Conservation (phyloP, 495 filamentous ascomycete species). For the Parathielavia hyrcaniae region DNA sequence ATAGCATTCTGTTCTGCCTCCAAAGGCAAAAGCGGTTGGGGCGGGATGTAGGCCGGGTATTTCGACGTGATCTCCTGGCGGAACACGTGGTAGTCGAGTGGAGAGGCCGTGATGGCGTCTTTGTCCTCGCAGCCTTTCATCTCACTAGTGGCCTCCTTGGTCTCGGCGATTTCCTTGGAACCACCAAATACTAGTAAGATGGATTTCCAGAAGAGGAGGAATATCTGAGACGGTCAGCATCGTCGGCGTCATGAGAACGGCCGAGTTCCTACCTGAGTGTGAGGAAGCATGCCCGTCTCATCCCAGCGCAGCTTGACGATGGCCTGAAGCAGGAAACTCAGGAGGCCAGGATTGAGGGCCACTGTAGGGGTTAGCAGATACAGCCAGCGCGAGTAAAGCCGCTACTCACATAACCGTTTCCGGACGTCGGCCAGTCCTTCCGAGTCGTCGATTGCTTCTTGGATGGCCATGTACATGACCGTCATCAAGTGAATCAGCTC, state of each 20-base stretch:
- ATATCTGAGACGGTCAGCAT: slow-evolving; percentile 42
- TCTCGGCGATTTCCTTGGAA: slow-evolving; percentile 58
- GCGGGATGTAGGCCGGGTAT: slow-evolving; percentile 92
- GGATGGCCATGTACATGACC: slow-evolving; percentile 64
- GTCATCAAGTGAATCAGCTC: slow-evolving; percentile 59
- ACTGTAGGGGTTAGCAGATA: slow-evolving; percentile 34
- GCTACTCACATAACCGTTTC: slow-evolving; percentile 39
- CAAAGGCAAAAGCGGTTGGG: slow-evolving; percentile 72
- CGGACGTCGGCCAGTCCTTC: slow-evolving; percentile 36
- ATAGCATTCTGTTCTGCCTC: slow-evolving; percentile 87
- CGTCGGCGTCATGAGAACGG: neutral
- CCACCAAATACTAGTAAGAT: slow-evolving; percentile 80
- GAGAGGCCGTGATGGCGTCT: slow-evolving; percentile 76
- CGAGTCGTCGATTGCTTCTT: slow-evolving; percentile 53
- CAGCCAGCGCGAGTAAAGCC: neutral
- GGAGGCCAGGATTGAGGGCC: slow-evolving; percentile 58
- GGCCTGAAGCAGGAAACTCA: slow-evolving; percentile 67
- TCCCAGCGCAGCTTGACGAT: slow-evolving; percentile 83
- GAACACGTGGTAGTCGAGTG: slow-evolving; percentile 92
- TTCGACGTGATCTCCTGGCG: slow-evolving; percentile 98
- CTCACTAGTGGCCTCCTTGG: slow-evolving; percentile 61
- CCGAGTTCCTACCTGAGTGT: slow-evolving; percentile 24
- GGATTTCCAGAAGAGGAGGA: slow-evolving; percentile 86
- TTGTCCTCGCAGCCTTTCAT: slow-evolving; percentile 41
- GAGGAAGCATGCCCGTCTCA: slow-evolving; percentile 47